Evolutionary conservation across 148 eudicot genomes (phyloP), one percentile per base, ranked within the genome.

Genomic region (Rhododendron ferrugineum): DNA sequence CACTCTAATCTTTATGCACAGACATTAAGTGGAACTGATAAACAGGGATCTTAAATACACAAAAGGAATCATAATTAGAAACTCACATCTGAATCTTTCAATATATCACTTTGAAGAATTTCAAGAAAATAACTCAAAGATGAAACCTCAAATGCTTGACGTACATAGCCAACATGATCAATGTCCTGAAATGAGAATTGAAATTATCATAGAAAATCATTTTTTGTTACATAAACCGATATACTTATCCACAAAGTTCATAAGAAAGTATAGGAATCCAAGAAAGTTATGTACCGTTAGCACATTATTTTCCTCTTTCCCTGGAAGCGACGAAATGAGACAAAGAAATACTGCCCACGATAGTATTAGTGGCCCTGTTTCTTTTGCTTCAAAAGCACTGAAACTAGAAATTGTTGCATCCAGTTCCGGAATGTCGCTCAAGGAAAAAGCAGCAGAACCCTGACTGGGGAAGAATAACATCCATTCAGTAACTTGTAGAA

Each of bases 261-360:
- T 70, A 79, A 68, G 68, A 73, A 28, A 23, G 49, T 23, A 75
- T 50, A 84, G 46, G 58, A 81, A 62, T 16, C 26, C 52, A 74
- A 79, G 36, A 82, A 72, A 58, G 83, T 18, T 81, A 76, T 79
- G 73, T 91, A 95, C 98, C 95, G 84, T 85, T 68, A 95, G 86
- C 90, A 90, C 88, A 70, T 74, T 81, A 74, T 88, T 79, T 58
- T 93, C 94, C 89, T 91, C 90, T 88, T 90, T 93, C 77, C 88
- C 91, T 62, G 97, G 95, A 88, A 95, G 94, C 58, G 99, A 90
- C 86, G 93, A 90, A 85, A 92, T 80, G 74, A 96, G 93, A 87
- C 99, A 96, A 75, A 96, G 96, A 89, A 92, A 96, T 83, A 92
- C 93, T 62, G 98, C 99, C 99, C 99, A 96, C 10, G 97, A 86